Evolutionary conservation across 208 protist genomes (phyloP), one percentile per base, ranked within the genome.

Genomic region (Blastocrithidia nonstop): DNA sequence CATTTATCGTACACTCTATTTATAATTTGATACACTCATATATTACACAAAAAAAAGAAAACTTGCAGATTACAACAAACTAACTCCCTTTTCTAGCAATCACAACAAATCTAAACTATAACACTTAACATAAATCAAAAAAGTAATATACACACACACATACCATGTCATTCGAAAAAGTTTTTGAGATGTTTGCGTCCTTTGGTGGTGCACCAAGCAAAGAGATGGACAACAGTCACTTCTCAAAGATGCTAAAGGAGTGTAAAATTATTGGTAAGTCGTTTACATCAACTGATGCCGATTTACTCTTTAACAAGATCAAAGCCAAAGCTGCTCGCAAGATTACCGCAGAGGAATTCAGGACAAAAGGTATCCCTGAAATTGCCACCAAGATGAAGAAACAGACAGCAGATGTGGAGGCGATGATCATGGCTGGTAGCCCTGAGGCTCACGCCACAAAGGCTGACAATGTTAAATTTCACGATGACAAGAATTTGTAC

Each of bases 161-260:
- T 35, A 35, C 29, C 11, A 31, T 52, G 42, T 21, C 41, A 17
- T 57, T 91, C 26, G 60, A 88, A 52, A 27, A 55, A 13, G 56
- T 51, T 37, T 93, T 93, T 39, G 75, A 87, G 51, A 65, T 66
- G 16, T 93, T 93, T 52, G 78, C 77, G 41, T 88, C 76, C 60
- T 93, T 93, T 50, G 85, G 84, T 51, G 54, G 61, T 21, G 84
- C 76, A 7, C 57, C 78, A 19, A 66, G 71, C 4, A 86, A 85
- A 58, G 80, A 93, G 21, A 93, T 93, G 80, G 75, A 88, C 61
- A 93, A 93, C 60, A 61, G 61, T 42, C 74, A 88, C 65, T 93
- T 88, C 61, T 71, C 75, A 56, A 93, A 93, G 66, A 88, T 93
- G 77, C 67, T 88, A 29, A 89, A 90, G 75, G 85, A 93, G 53